Evolutionary conservation across 2,329 filamentous ascomycete species (phyloP).

Genomic region (Podosphaera fusca): DNA sequence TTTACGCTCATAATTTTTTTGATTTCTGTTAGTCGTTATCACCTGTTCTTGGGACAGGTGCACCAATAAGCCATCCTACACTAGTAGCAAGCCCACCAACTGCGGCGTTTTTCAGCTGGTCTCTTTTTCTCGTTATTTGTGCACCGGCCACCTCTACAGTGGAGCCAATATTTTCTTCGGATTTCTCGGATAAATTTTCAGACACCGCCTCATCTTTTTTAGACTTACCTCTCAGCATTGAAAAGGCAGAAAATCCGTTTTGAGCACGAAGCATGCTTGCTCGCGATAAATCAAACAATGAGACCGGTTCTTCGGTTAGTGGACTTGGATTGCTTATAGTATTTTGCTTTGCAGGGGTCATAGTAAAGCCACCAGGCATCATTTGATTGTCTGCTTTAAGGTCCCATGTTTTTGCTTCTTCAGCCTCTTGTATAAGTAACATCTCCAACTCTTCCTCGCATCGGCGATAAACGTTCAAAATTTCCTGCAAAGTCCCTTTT

Average conservation of each 20-base stretch:
- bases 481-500: slow-evolving; percentile 43
- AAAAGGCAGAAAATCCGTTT: slow-evolving; percentile 31
- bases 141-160: neutral
- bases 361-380: slow-evolving; percentile 31
- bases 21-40: neutral
- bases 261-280: slow-evolving; percentile 36
- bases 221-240: slow-evolving; percentile 11
- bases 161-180: neutral
- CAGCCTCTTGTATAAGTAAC: slow-evolving; percentile 41
- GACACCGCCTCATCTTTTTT: neutral
- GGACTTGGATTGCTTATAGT: slow-evolving; percentile 15
- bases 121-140: slow-evolving; percentile 36
- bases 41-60: slow-evolving; percentile 14
- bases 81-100: slow-evolving; percentile 43
- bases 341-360: slow-evolving; percentile 16
- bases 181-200: neutral
- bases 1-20: neutral
- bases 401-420: slow-evolving; percentile 48
- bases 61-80: slow-evolving; percentile 44
- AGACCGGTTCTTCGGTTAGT: slow-evolving; percentile 36
- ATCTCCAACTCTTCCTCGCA: slow-evolving; percentile 57
- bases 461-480: slow-evolving; percentile 49
- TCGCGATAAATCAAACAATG: slow-evolving; percentile 38
- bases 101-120: slow-evolving; percentile 43
- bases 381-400: slow-evolving; percentile 32